Base-by-base conservation (phyloP, 805 yeast genomes). In the Tetrapisispora taiwanensis region DNA sequence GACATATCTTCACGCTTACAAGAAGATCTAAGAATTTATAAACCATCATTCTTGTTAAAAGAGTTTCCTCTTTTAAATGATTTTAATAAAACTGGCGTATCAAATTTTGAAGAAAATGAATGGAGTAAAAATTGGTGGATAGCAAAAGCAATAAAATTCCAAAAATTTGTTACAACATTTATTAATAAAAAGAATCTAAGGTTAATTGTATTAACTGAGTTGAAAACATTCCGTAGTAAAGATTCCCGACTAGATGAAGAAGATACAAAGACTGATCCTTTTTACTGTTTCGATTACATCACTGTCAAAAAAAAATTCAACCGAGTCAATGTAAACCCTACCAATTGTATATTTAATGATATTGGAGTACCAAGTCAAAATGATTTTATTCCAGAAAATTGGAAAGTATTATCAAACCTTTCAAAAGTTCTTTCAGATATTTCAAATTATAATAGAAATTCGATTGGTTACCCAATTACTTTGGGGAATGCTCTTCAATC, bases 211-310 rank as follows among this genome's bases (percentile, higher is more conserved):
- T 50, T 68, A 15, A 72, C 74, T 3, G 50, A 59, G 8, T 27
- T 44, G 18, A 35, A 48, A 41, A 13, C 44, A 37, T 38, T 35
- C 30, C 6, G 39, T 20, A 19, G 43, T 19, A 22, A 38, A 4
- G 19, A 18, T 32, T 14, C 10, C 3, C 36, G 9, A 14, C 9
- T 26, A 3, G 33, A 30, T 30, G 17, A 10, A 7, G 30, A 22
- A 9, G 17, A 17, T 1, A 30, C 45, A 2, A 14, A 41, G 2
- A 51, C 46, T 3, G 83, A 78, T 46, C 52, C 51, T 7, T 59
- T 60, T 51, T 79, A 71, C 54, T 67, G 65, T n/a, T 75, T 76
- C 52, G 55, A 66, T 0, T 77, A 71, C 52, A 49, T 43, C 8
- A 46, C 31, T 22, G 51, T 43, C 6, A 52, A 45, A 30, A 43